Percentiles rank a stretch among this genome's conserved stretches.
These are phyloP conservation scores for Solanum sejunctum DNA, from an alignment of 257 asterid species.

Conservation along the genomic window DNA sequence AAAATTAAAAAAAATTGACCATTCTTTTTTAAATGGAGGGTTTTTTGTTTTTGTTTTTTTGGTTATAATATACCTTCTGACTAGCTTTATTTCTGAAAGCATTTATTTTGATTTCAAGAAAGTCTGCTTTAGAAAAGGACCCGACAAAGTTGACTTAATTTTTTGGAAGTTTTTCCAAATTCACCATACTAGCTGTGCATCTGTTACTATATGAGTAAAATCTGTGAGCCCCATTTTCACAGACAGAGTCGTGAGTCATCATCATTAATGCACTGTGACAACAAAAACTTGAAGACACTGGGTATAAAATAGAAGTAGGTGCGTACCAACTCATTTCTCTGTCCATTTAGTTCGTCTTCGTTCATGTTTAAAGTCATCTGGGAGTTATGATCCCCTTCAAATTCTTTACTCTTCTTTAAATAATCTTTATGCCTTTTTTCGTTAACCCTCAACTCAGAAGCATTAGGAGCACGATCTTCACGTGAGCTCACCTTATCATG, in stretches of 20 bases:
- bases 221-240: neutral
- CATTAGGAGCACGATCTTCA: constrained; percentile 46
- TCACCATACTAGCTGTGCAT: neutral
- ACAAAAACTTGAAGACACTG: constrained; percentile 2
- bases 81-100: neutral
- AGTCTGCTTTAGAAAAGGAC: neutral
- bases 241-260: neutral
- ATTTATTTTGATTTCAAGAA: neutral
- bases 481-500: constrained; percentile 50
- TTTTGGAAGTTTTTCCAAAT: neutral
- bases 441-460: constrained; percentile 48
- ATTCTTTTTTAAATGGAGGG: no score
- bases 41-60: neutral
- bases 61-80: neutral
- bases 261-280: neutral
- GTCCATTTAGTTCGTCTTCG: constrained; percentile 46
- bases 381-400: constrained; percentile 51
- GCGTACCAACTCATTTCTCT: constrained; percentile 72
- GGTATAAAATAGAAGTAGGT: constrained; percentile 16
- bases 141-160: neutral
- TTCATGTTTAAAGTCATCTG: constrained; percentile 38
- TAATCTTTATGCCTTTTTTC: constrained; percentile 47
- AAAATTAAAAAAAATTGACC: no score
- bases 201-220: neutral
- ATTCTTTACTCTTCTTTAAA: constrained; percentile 56